Percentiles rank a stretch among this genome's conserved stretches.
These are phyloP conservation scores for Curvularia lunata DNA, from an alignment of 2,329 filamentous ascomycete genomes.

Conservation along the genomic window DNA sequence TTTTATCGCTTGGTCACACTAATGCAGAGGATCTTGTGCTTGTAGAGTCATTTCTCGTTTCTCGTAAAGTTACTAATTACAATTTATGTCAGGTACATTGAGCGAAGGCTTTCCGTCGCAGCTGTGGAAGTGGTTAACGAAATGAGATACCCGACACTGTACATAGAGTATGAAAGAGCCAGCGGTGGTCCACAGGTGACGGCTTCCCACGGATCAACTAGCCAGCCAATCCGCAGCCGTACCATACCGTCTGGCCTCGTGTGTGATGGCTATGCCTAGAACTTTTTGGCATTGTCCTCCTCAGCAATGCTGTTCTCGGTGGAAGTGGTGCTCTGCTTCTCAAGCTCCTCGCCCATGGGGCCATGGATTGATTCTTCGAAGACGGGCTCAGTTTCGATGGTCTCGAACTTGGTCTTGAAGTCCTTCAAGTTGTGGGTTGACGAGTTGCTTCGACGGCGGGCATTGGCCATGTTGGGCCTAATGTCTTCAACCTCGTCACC, in stretches of 20 bases:
- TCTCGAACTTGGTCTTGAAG: slow-evolving; percentile 97
- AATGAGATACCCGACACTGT: slow-evolving; percentile 22
- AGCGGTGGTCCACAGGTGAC: slow-evolving; percentile 20
- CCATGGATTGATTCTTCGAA: slow-evolving; percentile 89
- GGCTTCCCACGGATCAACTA: slow-evolving; percentile 34
- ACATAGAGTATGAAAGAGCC: slow-evolving; percentile 27
- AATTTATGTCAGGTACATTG: slow-evolving; percentile 21
- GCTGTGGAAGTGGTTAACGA: slow-evolving; percentile 14
- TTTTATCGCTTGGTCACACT: background rate
- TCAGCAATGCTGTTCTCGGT: slow-evolving; percentile 65
- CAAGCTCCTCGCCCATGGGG: slow-evolving; percentile 61
- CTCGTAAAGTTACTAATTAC: slow-evolving; percentile 24
- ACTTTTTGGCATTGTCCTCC: slow-evolving; percentile 57
- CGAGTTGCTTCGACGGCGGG: slow-evolving; percentile 91
- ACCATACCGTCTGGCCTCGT: slow-evolving; percentile 3
- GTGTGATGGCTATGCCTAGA: slow-evolving; percentile 36
- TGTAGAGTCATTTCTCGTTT: slow-evolving; percentile 18
- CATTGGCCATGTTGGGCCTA: slow-evolving; percentile 81
- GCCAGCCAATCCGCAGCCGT: slow-evolving; percentile 31
- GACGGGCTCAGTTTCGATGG: slow-evolving; percentile 85
- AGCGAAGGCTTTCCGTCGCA: slow-evolving; percentile 25
- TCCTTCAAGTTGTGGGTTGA: slow-evolving; percentile 74
- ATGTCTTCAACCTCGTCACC: slow-evolving; percentile 87
- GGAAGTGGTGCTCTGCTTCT: slow-evolving; percentile 59
- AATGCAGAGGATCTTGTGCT: background rate